Base-by-base conservation (phyloP, 345 rosid species). In the Pelargonium nanum region DNA sequence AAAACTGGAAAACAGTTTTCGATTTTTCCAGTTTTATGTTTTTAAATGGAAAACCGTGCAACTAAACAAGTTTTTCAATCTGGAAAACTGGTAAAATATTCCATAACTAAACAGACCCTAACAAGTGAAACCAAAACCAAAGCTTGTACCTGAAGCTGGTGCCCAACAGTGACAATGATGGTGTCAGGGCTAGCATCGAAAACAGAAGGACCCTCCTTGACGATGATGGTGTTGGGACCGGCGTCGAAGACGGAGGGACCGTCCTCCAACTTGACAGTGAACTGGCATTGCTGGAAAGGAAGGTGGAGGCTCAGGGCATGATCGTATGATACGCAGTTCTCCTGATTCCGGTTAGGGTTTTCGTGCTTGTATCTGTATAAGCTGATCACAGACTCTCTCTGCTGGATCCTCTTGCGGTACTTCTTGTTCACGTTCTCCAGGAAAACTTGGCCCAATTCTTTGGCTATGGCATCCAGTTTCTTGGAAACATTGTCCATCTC, bases 131-230 rank as follows among this genome's bases (percentile, higher is more conserved):
- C n/a, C n/a, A n/a, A n/a, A n/a, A n/a, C n/a, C n/a, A n/a, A n/a
- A n/a, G n/a, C n/a, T n/a, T n/a, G 32, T 77, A 80, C 89, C 92
- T 83, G 76, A 24, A 81, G 83, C 58, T 69, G 84, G 19, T 77
- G 71, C 32, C 85, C 93, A 24, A 86, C 68, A 19, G 86, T 80
- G 72, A 83, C 83, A 57, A 83, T 71, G 21, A 86, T 68, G 48
- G 48, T 40, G 48, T 40, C 48, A 12, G 48, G 48, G 48, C 16
- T 6, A 17, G 48, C 48, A 17, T 7, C 0, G 48, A 40, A 40
- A 17, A 40, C 12, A 12, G 48, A 40, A 12, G 48, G 48, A 17
- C 48, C 48, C 48, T 40, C 48, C 48, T 40, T 40, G 48, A 40
- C 48, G 48, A 40, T 40, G 48, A 40, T 12, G 23, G 74, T 71